Evolutionary conservation across 1,139 yeast genomes (phyloP).

Genomic region (Pichia sp.): DNA sequence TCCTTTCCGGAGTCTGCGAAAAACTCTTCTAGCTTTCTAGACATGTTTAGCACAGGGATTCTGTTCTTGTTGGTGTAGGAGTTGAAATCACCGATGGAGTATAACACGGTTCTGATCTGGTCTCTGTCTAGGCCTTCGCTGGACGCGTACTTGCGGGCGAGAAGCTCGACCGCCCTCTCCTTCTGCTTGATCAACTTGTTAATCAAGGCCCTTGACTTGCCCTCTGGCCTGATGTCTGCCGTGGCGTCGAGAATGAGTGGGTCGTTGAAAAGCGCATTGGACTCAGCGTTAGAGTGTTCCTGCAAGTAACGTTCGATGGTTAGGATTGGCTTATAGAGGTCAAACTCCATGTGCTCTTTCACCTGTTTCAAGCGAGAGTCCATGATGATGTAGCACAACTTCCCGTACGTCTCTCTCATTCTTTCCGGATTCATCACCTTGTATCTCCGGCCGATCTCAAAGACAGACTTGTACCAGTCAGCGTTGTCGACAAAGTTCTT

Average conservation of each 20-base stretch:
- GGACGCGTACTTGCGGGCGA: constrained; percentile 43
- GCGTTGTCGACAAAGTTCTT: constrained; percentile 63
- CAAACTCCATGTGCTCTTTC: constrained; percentile 63
- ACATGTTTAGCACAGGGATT: constrained; percentile 57
- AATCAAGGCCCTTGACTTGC: constrained; percentile 47
- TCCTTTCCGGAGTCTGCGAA: constrained; percentile 38
- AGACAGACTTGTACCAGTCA: constrained; percentile 61
- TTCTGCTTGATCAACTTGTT: constrained; percentile 56
- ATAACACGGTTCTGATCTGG: constrained; percentile 59
- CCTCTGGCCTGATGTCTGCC: constrained; percentile 55
- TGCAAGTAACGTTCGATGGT: constrained; percentile 50
- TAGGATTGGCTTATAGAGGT: constrained; percentile 61
- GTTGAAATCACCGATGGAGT: constrained; percentile 71
- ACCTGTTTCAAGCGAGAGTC: constrained; percentile 70
- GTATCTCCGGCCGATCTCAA: constrained; percentile 73
- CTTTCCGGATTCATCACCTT: constrained; percentile 76
- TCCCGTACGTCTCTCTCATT: constrained; percentile 71
- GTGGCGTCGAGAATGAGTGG: constrained; percentile 57
- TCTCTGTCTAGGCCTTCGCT: constrained; percentile 41
- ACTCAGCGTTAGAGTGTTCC: constrained; percentile 34
- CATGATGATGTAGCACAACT: constrained; percentile 75
- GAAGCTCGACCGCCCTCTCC: constrained; percentile 56
- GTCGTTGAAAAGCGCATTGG: constrained; percentile 46
- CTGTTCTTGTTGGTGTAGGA: constrained; percentile 66
- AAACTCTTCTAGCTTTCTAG: constrained; percentile 47